These are phyloP conservation scores for Fragaria ananassa DNA, from an alignment of 306 rosid genomes.

Conservation along the genomic window DNA sequence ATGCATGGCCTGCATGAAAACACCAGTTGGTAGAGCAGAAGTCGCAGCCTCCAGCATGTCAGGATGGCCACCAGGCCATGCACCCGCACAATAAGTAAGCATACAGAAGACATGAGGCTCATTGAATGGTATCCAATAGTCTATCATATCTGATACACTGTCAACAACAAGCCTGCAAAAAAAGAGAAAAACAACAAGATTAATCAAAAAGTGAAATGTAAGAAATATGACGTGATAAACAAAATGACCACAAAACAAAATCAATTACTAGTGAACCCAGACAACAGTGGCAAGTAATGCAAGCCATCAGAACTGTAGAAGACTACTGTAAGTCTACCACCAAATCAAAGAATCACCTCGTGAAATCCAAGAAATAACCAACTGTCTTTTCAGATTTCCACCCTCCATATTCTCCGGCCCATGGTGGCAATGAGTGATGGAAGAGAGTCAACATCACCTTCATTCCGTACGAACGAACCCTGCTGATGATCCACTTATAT, in stretches of 20 bases:
- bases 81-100: constrained; percentile 91
- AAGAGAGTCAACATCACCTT: constrained; percentile 96
- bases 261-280: neutral
- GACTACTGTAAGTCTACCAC: constrained; percentile 10
- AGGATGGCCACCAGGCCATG: constrained; percentile 99
- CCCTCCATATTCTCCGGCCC: constrained; percentile 97
- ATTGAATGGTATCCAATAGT: constrained; percentile 91
- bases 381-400: constrained; percentile 96
- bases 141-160: constrained; percentile 67
- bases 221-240: neutral
- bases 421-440: constrained; percentile 94
- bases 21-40: constrained; percentile 89
- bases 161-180: constrained; percentile 80
- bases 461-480: constrained; percentile 82
- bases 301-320: constrained; percentile 17
- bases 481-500: constrained; percentile 86
- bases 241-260: neutral
- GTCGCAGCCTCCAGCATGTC: constrained; percentile 92
- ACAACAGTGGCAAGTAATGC: neutral
- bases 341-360: constrained; percentile 52
- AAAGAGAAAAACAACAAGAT: constrained; percentile 11
- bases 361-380: constrained; percentile 84
- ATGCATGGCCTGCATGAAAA: constrained; percentile 92
- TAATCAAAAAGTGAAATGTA: neutral
- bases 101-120: constrained; percentile 89